A percentile compares a stretch with the other conserved stretches of the same genome.
These are phyloP conservation scores for Pistacia vera DNA, from an alignment of 345 rosid species.

Conservation along the genomic window DNA sequence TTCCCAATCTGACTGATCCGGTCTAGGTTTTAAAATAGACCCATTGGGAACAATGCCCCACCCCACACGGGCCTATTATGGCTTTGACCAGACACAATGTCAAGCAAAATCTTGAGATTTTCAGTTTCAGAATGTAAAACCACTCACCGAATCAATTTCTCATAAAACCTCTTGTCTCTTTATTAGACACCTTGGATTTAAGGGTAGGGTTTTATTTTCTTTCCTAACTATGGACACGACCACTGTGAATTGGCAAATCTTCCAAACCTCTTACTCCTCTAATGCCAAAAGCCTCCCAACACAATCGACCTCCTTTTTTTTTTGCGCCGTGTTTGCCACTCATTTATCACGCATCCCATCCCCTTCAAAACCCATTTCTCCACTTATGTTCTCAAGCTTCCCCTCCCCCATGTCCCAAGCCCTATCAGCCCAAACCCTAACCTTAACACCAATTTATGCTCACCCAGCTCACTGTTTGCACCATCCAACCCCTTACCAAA, in stretches of 20 bases:
- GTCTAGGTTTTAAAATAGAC: no score
- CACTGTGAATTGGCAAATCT: conserved; percentile 12
- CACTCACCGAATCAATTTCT: no score
- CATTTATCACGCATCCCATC: conserved; percentile 5
- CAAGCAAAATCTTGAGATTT: no score
- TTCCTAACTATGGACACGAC: no score
- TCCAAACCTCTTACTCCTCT: background rate
- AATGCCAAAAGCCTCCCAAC: conserved; percentile 11
- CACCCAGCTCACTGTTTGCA: background rate
- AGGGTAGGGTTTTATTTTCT: no score
- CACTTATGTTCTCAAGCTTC: background rate
- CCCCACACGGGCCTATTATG: no score
- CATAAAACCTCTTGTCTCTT: no score
- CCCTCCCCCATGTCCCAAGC: background rate
- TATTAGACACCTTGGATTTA: no score
- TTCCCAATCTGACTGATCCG: no score
- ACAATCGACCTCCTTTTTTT: conserved; percentile 6
- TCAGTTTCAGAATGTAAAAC: no score
- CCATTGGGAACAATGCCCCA: no score
- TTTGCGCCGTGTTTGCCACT: conserved; percentile 18
- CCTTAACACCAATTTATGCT: background rate
- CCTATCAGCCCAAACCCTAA: background rate
- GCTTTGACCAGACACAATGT: no score
- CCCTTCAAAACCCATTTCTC: background rate
- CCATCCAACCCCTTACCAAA: background rate